Evolutionary conservation across 352 stramenopile species (phyloP).

Genomic region (Aphanomyces invadans): DNA sequence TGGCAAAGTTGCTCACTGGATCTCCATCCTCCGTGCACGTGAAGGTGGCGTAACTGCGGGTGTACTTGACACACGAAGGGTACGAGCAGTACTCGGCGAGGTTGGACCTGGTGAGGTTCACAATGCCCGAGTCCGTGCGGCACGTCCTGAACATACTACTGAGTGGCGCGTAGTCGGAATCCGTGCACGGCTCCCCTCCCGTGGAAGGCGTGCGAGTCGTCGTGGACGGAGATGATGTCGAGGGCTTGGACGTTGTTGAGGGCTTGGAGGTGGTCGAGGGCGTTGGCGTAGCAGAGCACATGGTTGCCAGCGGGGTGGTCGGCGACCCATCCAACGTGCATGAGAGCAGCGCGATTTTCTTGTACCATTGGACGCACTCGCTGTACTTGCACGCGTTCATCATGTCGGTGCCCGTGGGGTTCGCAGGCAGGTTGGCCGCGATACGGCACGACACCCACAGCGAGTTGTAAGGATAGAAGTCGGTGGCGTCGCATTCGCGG

Average conservation of each 20-base stretch:
- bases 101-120: background rate
- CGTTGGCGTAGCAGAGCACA: background rate
- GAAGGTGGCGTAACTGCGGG: background rate
- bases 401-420: background rate
- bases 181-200: background rate
- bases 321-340: background rate
- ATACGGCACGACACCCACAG: background rate
- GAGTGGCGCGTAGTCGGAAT: background rate
- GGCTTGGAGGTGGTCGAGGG: background rate
- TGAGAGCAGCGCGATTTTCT: background rate
- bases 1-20: background rate
- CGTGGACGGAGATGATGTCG: background rate
- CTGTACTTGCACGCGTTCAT: background rate
- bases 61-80: background rate
- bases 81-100: background rate
- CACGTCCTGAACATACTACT: background rate
- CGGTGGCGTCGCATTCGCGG: background rate
- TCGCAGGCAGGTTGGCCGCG: background rate
- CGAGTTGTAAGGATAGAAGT: background rate
- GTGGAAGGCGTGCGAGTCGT: background rate
- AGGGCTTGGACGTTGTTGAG: background rate
- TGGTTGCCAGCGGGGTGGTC: background rate
- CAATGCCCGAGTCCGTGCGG: background rate
- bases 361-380: background rate
- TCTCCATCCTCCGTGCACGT: background rate